phyloP scores from a whole-genome alignment of 1,284 basidiomycete genomes.

The Serendipita sp. region DNA sequence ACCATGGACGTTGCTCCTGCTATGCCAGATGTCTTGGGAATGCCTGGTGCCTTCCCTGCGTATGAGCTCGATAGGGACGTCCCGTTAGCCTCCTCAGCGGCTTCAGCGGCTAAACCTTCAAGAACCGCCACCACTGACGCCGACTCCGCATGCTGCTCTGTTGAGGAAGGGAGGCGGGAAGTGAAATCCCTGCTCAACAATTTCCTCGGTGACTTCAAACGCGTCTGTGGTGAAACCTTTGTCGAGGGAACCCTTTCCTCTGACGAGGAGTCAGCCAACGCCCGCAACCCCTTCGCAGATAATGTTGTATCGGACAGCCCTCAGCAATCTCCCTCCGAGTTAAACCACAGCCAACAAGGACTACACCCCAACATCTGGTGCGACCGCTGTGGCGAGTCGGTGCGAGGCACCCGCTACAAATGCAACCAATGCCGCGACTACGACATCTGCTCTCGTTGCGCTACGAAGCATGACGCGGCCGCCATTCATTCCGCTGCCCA shows the following conservation, averaged over 20 bases:
- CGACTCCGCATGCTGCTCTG: slow-evolving; percentile 31
- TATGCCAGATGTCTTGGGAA: background rate
- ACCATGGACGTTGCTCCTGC: background rate
- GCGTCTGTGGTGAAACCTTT: slow-evolving; percentile 33
- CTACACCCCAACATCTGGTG: slow-evolving; percentile 19
- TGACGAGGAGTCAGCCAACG: background rate
- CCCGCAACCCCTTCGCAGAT: slow-evolving; percentile 4
- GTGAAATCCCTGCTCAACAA: slow-evolving; percentile 36
- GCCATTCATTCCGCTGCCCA: slow-evolving; percentile 14
- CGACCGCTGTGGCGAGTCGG: slow-evolving; percentile 19
- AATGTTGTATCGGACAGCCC: slow-evolving; percentile 11
- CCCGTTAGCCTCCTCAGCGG: background rate
- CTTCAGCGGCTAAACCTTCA: background rate
- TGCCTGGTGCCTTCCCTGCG: slow-evolving; percentile 3
- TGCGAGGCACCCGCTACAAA: slow-evolving; percentile 22
- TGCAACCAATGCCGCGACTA: slow-evolving; percentile 20
- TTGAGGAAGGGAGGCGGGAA: slow-evolving; percentile 37
- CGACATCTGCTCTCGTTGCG: slow-evolving; percentile 19
- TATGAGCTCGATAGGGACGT: background rate
- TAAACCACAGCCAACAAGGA: background rate
- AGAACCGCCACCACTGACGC: slow-evolving; percentile 6
- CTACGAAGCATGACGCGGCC: slow-evolving; percentile 13
- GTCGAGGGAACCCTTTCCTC: slow-evolving; percentile 20
- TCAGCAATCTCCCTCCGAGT: slow-evolving; percentile 6
- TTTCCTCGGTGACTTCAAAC: slow-evolving; percentile 48